Evolutionary conservation across 495 filamentous ascomycete species (phyloP).

Genomic region (Aspergillus sparsus): DNA sequence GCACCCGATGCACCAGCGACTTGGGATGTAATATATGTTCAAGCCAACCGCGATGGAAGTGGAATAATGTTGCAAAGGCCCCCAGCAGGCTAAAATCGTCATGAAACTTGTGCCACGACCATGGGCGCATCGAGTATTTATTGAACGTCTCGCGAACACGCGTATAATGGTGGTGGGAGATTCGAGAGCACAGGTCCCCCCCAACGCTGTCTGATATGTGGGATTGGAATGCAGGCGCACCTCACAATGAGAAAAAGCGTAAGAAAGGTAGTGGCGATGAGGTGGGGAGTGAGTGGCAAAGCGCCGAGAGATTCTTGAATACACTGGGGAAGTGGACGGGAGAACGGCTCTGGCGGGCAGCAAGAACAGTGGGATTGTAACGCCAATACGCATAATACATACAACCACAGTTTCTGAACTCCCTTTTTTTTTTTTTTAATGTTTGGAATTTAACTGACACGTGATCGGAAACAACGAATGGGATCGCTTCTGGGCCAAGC

Average conservation of each 20-base stretch:
- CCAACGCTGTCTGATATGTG: conserved; percentile 6
- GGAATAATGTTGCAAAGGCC: conserved; percentile 14
- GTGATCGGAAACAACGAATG: conserved; percentile 1
- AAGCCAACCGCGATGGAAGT: conserved; percentile 10
- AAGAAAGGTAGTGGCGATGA: conserved; percentile 13
- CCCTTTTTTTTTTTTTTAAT: background rate
- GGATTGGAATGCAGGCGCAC: conserved; percentile 18
- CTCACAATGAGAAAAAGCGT: conserved; percentile 5
- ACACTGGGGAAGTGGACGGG: conserved; percentile 9
- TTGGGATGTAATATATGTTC: conserved; percentile 9
- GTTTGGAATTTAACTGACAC: conserved; percentile 2
- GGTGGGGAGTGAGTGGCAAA: conserved; percentile 27
- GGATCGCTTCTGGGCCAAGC: background rate
- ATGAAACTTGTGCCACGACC: conserved; percentile 16
- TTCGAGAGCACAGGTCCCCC: conserved; percentile 1
- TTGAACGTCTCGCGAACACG: conserved; percentile 10
- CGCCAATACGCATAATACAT: conserved; percentile 8
- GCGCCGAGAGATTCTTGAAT: conserved; percentile 8
- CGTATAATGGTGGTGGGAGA: background rate
- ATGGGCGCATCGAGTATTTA: conserved; percentile 16
- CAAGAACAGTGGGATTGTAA: background rate
- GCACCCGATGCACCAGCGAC: conserved; percentile 17
- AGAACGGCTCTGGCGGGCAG: conserved; percentile 2
- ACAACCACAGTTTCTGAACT: conserved; percentile 1
- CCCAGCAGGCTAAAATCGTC: conserved; percentile 20